Conservation (phyloP, 805 yeast genomes). For the Yarrowia osloensis region DNA sequence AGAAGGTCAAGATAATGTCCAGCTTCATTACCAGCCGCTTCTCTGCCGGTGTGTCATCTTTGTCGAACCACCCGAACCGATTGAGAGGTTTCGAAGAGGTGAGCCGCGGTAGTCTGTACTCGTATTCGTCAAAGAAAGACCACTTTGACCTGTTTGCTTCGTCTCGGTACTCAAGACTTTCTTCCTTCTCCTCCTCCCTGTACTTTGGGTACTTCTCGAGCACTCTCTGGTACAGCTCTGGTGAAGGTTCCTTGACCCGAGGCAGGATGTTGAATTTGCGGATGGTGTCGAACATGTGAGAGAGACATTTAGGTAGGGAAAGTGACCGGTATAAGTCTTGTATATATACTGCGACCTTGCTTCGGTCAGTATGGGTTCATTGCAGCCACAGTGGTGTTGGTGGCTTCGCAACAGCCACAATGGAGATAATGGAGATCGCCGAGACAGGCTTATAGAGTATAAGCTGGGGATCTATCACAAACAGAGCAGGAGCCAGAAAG, state of each 20-base stretch:
- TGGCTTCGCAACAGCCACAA: no score
- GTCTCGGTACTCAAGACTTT: background rate
- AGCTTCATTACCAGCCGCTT: background rate
- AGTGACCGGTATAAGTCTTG: no score
- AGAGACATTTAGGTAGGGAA: background rate
- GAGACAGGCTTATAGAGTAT: no score
- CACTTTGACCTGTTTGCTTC: background rate
- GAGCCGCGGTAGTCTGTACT: background rate
- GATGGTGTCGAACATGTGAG: background rate
- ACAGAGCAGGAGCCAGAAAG: no score
- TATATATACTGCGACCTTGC: no score
- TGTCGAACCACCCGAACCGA: background rate
- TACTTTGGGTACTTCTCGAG: background rate
- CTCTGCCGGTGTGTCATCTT: background rate
- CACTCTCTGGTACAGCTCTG: background rate
- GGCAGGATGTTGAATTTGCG: background rate
- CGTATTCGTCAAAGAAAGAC: background rate
- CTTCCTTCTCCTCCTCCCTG: background rate
- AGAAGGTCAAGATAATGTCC: background rate
- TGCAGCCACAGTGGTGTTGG: no score
- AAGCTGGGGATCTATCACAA: no score
- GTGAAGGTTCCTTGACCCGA: background rate
- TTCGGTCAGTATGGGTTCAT: background rate
- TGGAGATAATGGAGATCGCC: background rate
- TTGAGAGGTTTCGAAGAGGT: background rate